Evolutionary conservation across 2,329 filamentous ascomycete species (phyloP).

Genomic region (Aspergillus sergii): DNA sequence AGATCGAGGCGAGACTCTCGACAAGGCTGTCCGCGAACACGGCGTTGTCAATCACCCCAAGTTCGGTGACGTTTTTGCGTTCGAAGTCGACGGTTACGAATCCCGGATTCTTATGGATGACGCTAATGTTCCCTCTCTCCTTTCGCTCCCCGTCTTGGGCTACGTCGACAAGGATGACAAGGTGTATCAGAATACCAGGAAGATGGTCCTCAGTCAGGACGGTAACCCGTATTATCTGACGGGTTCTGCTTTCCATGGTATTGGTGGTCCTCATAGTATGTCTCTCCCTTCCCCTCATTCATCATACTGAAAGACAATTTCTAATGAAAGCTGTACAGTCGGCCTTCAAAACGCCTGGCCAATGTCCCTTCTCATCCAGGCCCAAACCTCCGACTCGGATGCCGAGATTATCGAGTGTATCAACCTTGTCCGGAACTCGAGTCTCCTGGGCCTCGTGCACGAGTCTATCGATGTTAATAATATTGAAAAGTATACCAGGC

Average conservation of each 20-base stretch:
- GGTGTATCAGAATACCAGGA: constrained; percentile 85
- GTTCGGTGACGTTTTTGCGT: constrained; percentile 64
- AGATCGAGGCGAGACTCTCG: constrained; percentile 65
- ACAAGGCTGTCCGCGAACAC: constrained; percentile 79
- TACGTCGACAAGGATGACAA: constrained; percentile 62
- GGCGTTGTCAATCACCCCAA: constrained; percentile 62
- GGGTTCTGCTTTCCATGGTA: constrained; percentile 77
- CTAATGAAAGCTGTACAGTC: constrained; percentile 51
- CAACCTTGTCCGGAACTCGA: constrained; percentile 72
- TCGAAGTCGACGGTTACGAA: constrained; percentile 67
- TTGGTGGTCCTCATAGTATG: constrained; percentile 74
- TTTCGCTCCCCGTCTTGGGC: constrained; percentile 62
- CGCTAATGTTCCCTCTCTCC: constrained; percentile 65
- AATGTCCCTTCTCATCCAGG: constrained; percentile 90
- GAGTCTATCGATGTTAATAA: constrained; percentile 87
- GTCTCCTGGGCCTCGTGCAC: constrained; percentile 79
- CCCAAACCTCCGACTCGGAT: constrained; percentile 83
- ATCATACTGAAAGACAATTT: neutral
- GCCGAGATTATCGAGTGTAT: constrained; percentile 75
- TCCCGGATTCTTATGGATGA: constrained; percentile 67
- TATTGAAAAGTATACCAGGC: constrained; percentile 72
- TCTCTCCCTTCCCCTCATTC: constrained; percentile 1
- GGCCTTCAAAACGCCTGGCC: constrained; percentile 93
- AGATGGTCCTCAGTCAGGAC: constrained; percentile 71
- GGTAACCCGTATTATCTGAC: constrained; percentile 89